phyloP scores from a whole-genome alignment of 2,329 filamentous ascomycete genomes.

The Phyllosticta citriasiana region DNA sequence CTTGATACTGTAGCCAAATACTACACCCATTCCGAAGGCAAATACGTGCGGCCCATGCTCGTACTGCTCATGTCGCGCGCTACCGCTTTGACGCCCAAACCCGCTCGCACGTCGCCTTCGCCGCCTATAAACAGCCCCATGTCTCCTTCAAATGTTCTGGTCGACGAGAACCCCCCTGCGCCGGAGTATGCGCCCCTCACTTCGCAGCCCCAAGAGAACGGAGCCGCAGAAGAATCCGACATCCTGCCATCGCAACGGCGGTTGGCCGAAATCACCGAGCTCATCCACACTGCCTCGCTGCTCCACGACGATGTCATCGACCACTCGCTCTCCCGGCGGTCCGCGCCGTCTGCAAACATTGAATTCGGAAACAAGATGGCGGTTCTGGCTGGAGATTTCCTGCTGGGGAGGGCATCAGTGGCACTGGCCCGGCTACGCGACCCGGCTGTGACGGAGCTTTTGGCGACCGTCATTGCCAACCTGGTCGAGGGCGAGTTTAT shows the following conservation, averaged over 20 bases:
- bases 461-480: slow-evolving; percentile 95
- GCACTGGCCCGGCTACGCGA: slow-evolving; percentile 83
- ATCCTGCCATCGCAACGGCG: slow-evolving; percentile 90
- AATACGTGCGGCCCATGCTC: slow-evolving; percentile 89
- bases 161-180: slow-evolving; percentile 69
- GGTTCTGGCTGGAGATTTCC: slow-evolving; percentile 91
- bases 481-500: slow-evolving; percentile 98
- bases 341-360: slow-evolving; percentile 78
- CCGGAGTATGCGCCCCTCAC: slow-evolving; percentile 43
- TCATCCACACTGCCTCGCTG: slow-evolving; percentile 93
- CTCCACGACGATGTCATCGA: slow-evolving; percentile 98
- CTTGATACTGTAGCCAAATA: slow-evolving; percentile 95
- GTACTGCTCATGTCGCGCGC: slow-evolving; percentile 95
- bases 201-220: slow-evolving; percentile 20
- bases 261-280: slow-evolving; percentile 89
- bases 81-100: slow-evolving; percentile 66
- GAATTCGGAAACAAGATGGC: slow-evolving; percentile 99
- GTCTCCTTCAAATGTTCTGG: slow-evolving; percentile 52
- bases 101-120: slow-evolving; percentile 18
- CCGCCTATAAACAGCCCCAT: slow-evolving; percentile 48
- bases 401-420: slow-evolving; percentile 86
- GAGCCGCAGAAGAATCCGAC: slow-evolving; percentile 40
- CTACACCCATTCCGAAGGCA: slow-evolving; percentile 93
- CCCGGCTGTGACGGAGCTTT: slow-evolving; percentile 85
- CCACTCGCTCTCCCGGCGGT: slow-evolving; percentile 74